Evolutionary conservation across 345 rosid genomes (phyloP), one percentile per base, ranked within the genome.

Genomic region (Syzygium jambos): DNA sequence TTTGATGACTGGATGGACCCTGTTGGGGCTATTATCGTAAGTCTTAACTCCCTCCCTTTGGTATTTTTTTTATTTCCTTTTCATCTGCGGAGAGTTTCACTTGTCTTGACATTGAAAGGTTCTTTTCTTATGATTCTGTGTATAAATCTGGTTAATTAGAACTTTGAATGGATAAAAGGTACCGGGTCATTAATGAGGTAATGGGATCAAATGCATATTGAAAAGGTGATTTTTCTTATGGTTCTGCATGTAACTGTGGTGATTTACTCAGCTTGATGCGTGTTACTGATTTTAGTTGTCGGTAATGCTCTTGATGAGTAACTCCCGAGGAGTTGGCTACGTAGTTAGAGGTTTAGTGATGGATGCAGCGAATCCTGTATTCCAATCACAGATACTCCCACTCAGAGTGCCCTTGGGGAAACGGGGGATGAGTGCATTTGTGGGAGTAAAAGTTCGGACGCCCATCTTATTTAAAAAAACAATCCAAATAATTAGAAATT

Each of bases 1-100:
- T 86, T 95, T 34, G 94, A 95, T 51, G 92, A 88, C 43, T 96
- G 99, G 99, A 91, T 98, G 91, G 99, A 98, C 90, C 99, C 99
- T 52, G 95, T 93, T 87, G 99, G 99, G 87, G 99, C 99, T 85
- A 95, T 96, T 85, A 93, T 95, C 91, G 99, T 97, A 92, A 93
- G 99, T 88, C n/a, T 59, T 49, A 27, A 38, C 46, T 51, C 49
- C 82, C 15, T 85, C 87, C 49, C 53, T 55, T 78, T 19, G 13
- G 87, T 52, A 46, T n/a, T 85, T 57, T 85, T 59, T 34, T 29
- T n/a, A 23, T 52, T 68, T 68, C 0, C 80, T 73, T 0, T 73
- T 73, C 46, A 73, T 19, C 49, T 9, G 80, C 25, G 19, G 80
- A 34, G 80, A 73, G 80, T 19, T 73, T 34, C 80, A 38, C 49